Evolutionary conservation across 2,329 filamentous ascomycete species (phyloP), one percentile per base, ranked within the genome.

Genomic region (Fusarium setosum): DNA sequence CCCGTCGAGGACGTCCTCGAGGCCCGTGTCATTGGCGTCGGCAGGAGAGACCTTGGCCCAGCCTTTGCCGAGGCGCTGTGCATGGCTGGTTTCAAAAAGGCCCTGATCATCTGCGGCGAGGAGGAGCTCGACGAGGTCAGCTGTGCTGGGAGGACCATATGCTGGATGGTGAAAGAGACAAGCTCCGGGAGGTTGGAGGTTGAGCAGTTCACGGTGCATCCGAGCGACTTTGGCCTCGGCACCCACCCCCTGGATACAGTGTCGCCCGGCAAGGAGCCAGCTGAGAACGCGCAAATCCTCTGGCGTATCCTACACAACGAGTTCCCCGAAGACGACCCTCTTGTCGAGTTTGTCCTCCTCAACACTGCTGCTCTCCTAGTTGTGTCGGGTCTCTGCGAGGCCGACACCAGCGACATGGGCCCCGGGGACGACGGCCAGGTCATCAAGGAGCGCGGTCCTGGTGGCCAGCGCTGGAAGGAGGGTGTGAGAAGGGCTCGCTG

Each of bases 51-150:
- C 70, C 88, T 99, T 18, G 96, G 95, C 1, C 91, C 90, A 3
- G 91, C 96, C 9, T 99, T 97, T 75, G 92, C 92, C 3, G 92
- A 97, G 69, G 93, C 95, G 0, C 81, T 99, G 50, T 86, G 85
- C 32, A 84, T 96, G 68, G 86, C 88, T 15, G 94, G 94, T 23
- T 89, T 88, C 38, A 88, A 83, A 64, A 98, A 97, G 78, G 94
- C 92, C 4, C 82, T 99, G 78, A 87, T 99, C 20, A 92, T 98
- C 17, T 99, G 95, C 74, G 96, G 96, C 40, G 91, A 92, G 68
- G 96, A 98, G 80, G 93, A 98, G 71, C 88, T 99, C 26, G 96
- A 99, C 75, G 96, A 99, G 81, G 88, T 99, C 63, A 96, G 92
- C 71, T 97, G 95, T 70, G 96, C 95, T 1, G 95, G 96, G 0